Percentiles rank a stretch among this genome's conserved stretches.
Conservation (phyloP, 345 rosid genomes). For the Ceriops tagal region DNA sequence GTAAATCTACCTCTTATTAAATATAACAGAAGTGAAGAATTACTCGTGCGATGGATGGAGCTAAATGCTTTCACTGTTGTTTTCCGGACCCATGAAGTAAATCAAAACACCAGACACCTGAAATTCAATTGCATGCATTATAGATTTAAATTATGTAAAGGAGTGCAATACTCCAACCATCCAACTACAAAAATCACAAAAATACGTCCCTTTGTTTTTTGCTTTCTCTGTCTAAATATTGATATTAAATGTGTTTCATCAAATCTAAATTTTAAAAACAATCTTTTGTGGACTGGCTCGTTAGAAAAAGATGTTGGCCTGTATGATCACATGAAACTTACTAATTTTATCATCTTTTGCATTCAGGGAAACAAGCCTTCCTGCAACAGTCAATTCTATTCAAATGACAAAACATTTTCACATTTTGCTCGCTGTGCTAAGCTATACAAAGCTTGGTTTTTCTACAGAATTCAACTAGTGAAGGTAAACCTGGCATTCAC, state of each 20-base stretch:
- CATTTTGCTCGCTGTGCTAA: constrained; percentile 69
- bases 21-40: constrained; percentile 58
- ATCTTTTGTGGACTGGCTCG: neutral
- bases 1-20: constrained; percentile 50
- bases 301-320: neutral
- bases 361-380: constrained; percentile 63
- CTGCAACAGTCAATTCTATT: constrained; percentile 58
- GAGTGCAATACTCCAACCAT: too few species aligned
- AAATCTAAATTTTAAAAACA: too few species aligned
- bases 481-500: constrained; percentile 36
- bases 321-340: constrained; percentile 9
- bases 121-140: constrained; percentile 10
- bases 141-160: neutral
- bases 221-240: too few species aligned
- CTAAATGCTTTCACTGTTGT: constrained; percentile 58
- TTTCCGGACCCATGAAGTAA: constrained; percentile 73
- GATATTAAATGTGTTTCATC: too few species aligned
- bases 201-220: too few species aligned
- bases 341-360: constrained; percentile 8
- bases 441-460: constrained; percentile 65
- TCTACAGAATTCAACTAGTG: constrained; percentile 53
- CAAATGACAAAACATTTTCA: constrained; percentile 43
- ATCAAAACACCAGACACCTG: constrained; percentile 15
- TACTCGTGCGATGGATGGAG: constrained; percentile 78
- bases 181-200: too few species aligned